phyloP scores from a whole-genome alignment of 202 grass and related monocot species.

The Hordeum pubiflorum region DNA sequence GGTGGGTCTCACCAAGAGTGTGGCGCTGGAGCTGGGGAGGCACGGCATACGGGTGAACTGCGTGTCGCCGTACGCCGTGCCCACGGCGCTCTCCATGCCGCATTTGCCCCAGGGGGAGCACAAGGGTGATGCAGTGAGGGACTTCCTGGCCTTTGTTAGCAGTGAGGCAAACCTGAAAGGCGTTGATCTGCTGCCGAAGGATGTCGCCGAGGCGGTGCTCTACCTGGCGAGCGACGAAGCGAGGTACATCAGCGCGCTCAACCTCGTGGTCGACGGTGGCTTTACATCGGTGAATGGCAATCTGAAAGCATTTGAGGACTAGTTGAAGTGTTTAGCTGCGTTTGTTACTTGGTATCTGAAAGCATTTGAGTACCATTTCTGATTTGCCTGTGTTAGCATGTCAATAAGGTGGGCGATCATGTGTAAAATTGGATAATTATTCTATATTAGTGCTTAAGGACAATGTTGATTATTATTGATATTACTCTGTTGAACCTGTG shows the following conservation, averaged over 20 bases:
- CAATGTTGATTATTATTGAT: neutral
- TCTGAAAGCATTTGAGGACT: constrained; percentile 41
- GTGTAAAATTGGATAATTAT: neutral
- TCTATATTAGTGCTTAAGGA: neutral
- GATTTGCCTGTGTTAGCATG: neutral
- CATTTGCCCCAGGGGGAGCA: constrained; percentile 43
- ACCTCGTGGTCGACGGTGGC: constrained; percentile 55
- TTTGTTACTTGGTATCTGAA: neutral
- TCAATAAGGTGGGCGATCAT: neutral
- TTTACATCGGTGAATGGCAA: constrained; percentile 38
- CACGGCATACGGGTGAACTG: constrained; percentile 89
- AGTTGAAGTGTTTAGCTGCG: neutral
- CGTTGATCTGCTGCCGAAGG: constrained; percentile 31
- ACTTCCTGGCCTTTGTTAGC: constrained; percentile 57
- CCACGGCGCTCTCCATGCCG: constrained; percentile 63
- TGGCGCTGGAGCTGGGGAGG: constrained; percentile 60
- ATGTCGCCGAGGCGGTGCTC: constrained; percentile 76
- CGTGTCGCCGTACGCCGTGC: constrained; percentile 68
- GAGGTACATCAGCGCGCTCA: constrained; percentile 55
- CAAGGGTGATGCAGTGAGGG: constrained; percentile 32
- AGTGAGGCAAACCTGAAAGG: constrained; percentile 68
- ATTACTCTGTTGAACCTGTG: neutral
- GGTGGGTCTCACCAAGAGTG: constrained; percentile 70
- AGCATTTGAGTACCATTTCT: neutral
- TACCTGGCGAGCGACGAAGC: constrained; percentile 91